Conservation (phyloP, 441 rosid species). For the Metrosideros polymorpha region DNA sequence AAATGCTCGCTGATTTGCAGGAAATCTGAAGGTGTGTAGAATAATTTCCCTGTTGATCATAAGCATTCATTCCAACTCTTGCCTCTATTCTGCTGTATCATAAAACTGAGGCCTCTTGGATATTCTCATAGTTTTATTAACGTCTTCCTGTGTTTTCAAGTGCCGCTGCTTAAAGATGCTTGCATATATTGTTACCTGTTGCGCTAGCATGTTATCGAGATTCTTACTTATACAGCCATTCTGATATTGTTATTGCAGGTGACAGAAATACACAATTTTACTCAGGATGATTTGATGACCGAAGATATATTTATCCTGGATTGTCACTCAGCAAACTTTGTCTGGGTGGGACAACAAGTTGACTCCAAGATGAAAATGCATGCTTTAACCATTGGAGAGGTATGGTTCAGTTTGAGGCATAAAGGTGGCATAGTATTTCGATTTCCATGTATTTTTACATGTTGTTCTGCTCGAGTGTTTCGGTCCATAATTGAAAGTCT, state of each 20-base stretch:
- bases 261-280: constrained; percentile 71
- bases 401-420: constrained; percentile 10
- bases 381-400: constrained; percentile 79
- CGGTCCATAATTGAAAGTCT: not conserved
- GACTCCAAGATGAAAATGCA: constrained; percentile 58
- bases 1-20: constrained; percentile 33
- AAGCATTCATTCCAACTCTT: not conserved
- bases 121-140: not conserved
- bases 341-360: constrained; percentile 93
- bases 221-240: not conserved
- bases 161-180: not conserved
- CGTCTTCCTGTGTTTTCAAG: not conserved
- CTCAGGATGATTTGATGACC: constrained; percentile 93
- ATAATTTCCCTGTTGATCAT: not conserved
- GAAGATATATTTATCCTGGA: constrained; percentile 92
- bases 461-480: not conserved
- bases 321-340: constrained; percentile 75
- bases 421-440: not conserved
- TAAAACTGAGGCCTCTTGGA: not conserved
- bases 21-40: constrained; percentile 59
- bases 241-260: constrained; percentile 37
- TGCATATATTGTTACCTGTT: not conserved
- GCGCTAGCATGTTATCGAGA: not conserved
- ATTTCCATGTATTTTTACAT: not conserved
- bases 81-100: not conserved